Evolutionary conservation across 495 filamentous ascomycete species (phyloP), one percentile per base, ranked within the genome.

Genomic region (Lasiosphaeria miniovina): DNA sequence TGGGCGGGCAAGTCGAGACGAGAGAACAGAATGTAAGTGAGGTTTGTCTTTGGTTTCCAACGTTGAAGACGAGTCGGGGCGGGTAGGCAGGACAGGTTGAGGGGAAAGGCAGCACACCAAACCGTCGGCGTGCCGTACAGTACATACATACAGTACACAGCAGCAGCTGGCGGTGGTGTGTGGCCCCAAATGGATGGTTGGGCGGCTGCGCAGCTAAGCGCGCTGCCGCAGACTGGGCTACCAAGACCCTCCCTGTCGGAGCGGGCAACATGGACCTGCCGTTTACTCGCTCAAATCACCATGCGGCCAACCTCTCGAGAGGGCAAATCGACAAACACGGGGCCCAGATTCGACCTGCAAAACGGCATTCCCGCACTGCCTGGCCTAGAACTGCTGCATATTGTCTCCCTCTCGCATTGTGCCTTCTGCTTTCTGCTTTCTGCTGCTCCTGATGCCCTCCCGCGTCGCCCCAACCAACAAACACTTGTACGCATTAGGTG

Each of bases 181-280:
- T 14, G 43, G 43, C 43, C 43, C 12, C 5, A 46, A n/a, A 46
- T 11, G 11, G 49, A 34, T 35, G 60, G 61, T 32, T 53, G 61
- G 61, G 57, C 58, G 62, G 57, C 52, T 54, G 53, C 55, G 41
- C 51, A 54, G 58, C 53, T 63, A 63, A 63, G 61, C 61, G 61
- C 61, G 61, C 61, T 63, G 57, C 52, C 49, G 41, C 43, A 60
- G 50, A 57, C 54, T 56, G 24, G 43, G 12, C 43, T 46, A n/a
- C 15, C 14, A 51, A 17, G 58, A 60, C 52, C 15, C 35, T 38
- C n/a, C 36, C 34, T 11, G 45, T 24, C 24, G 24, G 24, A 24
- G 24, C 24, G 24, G 24, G 24, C 24, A 24, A 24, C 24, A 24
- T 24, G 24, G 24, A 24, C 24, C 24, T 24, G 31, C 17, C 43